Conservation (phyloP, 768 basidiomycete species). For the Lentinula aciculospora region DNA sequence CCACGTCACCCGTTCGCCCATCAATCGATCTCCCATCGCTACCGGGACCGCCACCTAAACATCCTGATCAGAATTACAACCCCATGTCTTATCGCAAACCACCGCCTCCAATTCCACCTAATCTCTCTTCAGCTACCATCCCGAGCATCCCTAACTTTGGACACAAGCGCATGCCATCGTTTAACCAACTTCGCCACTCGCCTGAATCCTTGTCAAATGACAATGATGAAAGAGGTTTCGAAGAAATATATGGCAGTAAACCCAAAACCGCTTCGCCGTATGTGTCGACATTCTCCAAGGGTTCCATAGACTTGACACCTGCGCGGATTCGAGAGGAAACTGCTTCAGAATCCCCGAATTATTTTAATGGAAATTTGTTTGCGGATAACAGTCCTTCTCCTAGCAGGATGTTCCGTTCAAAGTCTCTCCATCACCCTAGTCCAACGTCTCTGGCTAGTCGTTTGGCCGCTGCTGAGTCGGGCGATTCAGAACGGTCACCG, state of each 20-base stretch:
- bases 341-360: background rate
- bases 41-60: conserved; percentile 16
- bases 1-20: conserved; percentile 23
- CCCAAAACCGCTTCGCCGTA: conserved; percentile 12
- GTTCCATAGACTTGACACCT: conserved; percentile 1
- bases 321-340: background rate
- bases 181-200: conserved; percentile 2
- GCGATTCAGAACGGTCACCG: background rate
- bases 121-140: conserved; percentile 4
- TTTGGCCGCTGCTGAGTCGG: background rate
- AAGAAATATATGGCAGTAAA: conserved; percentile 10
- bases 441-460: conserved; percentile 28
- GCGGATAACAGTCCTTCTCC: conserved; percentile 20
- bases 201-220: background rate
- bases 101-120: conserved; percentile 6
- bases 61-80: conserved; percentile 10
- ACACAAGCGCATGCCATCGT: conserved; percentile 3
- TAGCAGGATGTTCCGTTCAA: conserved; percentile 43
- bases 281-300: conserved; percentile 11
- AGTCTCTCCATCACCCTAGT: conserved; percentile 45
- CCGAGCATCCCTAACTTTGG: background rate
- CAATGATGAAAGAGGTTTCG: conserved; percentile 1
- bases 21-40: conserved; percentile 14
- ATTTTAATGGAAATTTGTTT: background rate
- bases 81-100: conserved; percentile 8